These are phyloP conservation scores for Acanthamoeba sp. DNA, from an alignment of 208 protist genomes.

Conservation along the genomic window DNA sequence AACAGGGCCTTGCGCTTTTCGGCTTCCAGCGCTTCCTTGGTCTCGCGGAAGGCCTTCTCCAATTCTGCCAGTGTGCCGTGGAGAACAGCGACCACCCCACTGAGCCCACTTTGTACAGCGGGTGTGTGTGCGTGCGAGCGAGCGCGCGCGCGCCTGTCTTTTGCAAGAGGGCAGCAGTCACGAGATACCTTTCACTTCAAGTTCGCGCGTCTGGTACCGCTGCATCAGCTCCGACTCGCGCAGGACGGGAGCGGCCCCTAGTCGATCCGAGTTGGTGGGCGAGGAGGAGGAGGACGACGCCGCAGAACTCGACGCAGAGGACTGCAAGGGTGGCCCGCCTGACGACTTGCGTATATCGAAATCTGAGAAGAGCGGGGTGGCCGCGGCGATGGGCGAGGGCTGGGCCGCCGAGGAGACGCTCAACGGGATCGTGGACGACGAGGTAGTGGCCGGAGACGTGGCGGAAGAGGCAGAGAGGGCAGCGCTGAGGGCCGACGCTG, in stretches of 20 bases:
- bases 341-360: neutral
- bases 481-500: neutral
- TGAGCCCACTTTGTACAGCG: no score
- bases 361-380: neutral
- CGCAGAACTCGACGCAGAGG: neutral
- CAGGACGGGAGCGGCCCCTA: neutral
- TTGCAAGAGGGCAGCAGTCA: no score
- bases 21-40: slow-evolving; percentile 11
- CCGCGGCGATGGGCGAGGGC: neutral
- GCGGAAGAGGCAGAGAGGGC: neutral
- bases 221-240: neutral
- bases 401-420: neutral
- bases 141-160: no score
- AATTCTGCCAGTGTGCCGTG: neutral
- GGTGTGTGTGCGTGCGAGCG: no score
- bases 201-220: slow-evolving; percentile 42
- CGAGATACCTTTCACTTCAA: slow-evolving; percentile 10
- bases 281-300: neutral
- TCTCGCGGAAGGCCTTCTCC: slow-evolving; percentile 39
- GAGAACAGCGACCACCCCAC: neutral
- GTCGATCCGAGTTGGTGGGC: neutral
- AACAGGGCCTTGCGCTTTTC: slow-evolving; percentile 50
- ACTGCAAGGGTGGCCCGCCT: neutral
- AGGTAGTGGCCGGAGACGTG: neutral
- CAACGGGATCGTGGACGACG: neutral